phyloP scores from a whole-genome alignment of 2,329 filamentous ascomycete genomes.

The Aspergillus carbonarius region DNA sequence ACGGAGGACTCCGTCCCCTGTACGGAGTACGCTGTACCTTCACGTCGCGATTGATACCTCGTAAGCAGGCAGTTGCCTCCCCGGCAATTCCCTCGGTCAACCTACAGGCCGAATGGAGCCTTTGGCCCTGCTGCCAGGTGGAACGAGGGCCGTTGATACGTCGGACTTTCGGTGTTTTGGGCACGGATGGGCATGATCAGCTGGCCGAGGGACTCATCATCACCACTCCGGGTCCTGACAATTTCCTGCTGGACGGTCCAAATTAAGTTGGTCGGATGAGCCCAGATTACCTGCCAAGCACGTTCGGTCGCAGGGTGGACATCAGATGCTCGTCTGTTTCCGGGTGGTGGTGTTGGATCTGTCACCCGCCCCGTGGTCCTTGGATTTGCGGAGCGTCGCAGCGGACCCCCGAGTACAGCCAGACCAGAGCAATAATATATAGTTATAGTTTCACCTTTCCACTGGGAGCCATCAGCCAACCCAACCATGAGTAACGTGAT shows the following conservation, averaged over 20 bases:
- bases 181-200: conserved; percentile 13
- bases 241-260: conserved; percentile 6
- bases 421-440: background rate
- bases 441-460: background rate
- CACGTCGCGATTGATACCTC: background rate
- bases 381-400: background rate
- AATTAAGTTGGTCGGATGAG: conserved; percentile 5
- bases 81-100: background rate
- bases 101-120: background rate
- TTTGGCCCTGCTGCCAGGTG: background rate
- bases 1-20: background rate
- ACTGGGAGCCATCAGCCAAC: background rate
- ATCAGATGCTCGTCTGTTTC: background rate
- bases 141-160: background rate
- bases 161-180: conserved; percentile 14
- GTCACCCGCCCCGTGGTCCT: background rate
- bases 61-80: background rate
- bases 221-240: background rate
- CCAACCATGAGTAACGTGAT: too few relatives aligned
- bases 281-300: background rate
- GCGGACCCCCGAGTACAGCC: background rate
- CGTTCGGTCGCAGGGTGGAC: background rate
- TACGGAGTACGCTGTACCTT: background rate
- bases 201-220: conserved; percentile 1
- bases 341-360: background rate